These are phyloP conservation scores for Phlegmacium glaucopus DNA, from an alignment of 768 basidiomycete species.

Conservation along the genomic window DNA sequence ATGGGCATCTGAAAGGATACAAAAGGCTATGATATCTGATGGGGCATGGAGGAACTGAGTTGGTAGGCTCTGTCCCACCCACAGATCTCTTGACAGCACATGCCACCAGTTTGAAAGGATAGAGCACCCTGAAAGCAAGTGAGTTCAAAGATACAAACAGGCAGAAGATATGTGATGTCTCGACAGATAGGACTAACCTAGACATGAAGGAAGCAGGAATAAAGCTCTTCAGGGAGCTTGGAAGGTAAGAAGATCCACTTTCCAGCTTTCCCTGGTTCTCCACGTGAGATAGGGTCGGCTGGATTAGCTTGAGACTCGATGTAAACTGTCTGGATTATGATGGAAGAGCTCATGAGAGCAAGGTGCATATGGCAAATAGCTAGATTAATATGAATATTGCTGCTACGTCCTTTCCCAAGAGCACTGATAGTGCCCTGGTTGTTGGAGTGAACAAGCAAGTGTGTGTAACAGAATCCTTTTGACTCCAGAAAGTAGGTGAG, in stretches of 20 bases:
- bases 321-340: neutral
- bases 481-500: constrained; percentile 12
- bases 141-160: neutral
- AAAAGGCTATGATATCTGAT: neutral
- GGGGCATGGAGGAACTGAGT: neutral
- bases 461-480: constrained; percentile 4
- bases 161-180: neutral
- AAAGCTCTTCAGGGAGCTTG: neutral
- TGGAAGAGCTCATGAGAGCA: neutral
- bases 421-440: constrained; percentile 30
- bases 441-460: constrained; percentile 23
- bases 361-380: constrained; percentile 1
- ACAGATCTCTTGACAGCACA: neutral
- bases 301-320: neutral
- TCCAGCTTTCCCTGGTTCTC: neutral
- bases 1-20: neutral
- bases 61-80: neutral
- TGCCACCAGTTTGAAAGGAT: too few relatives aligned
- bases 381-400: constrained; percentile 24
- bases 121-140: neutral
- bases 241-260: neutral
- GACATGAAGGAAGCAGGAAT: neutral
- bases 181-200: neutral
- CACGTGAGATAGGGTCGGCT: neutral
- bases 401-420: constrained; percentile 23